phyloP scores from a whole-genome alignment of 2,329 filamentous ascomycete species.

The Fusarium avenaceum region DNA sequence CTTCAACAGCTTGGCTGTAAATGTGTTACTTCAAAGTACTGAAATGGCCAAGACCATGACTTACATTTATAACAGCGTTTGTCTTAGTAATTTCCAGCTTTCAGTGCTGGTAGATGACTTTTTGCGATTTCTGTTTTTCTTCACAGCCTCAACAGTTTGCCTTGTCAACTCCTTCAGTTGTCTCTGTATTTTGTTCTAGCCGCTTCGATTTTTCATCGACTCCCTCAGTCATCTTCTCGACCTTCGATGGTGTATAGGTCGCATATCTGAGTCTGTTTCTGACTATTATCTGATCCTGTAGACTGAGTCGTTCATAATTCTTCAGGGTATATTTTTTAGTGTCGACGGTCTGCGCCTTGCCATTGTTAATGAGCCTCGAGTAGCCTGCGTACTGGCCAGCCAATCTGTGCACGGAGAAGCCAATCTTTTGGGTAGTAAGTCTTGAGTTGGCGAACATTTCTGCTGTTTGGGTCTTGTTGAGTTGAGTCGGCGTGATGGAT shows the following conservation, averaged over 20 bases:
- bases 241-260: neutral
- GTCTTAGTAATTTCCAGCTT: fast-evolving
- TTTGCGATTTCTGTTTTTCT: no score
- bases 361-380: neutral
- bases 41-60: neutral
- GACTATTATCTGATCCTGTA: neutral
- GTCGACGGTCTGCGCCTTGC: neutral
- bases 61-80: no score
- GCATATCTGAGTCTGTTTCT: neutral
- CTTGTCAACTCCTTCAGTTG: neutral
- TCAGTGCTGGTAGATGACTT: no score
- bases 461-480: neutral
- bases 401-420: neutral
- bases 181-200: neutral
- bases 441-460: neutral
- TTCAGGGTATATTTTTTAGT: neutral
- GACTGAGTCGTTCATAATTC: neutral
- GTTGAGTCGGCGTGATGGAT: no score
- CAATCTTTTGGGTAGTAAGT: neutral
- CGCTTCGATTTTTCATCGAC: neutral
- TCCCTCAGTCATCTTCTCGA: neutral
- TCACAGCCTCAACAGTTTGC: neutral
- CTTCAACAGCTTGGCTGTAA: neutral
- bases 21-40: no score
- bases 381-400: neutral